Base-by-base conservation (phyloP, 2,329 filamentous ascomycete species). In the Pestalotiopsis sp. region DNA sequence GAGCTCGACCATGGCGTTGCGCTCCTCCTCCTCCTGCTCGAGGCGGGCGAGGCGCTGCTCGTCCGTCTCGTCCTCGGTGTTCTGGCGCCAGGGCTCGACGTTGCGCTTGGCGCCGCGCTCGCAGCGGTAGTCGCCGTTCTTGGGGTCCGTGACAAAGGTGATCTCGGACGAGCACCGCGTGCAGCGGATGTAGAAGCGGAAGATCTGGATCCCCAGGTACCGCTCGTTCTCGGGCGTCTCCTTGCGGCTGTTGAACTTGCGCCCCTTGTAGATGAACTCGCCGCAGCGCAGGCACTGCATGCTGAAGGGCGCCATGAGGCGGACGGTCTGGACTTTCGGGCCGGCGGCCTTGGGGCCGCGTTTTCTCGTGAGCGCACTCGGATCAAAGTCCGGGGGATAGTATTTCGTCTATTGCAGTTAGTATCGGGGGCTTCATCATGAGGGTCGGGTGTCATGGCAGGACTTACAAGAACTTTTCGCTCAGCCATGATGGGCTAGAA, bases 241-340 rank as follows among this genome's bases (percentile, higher is more conserved):
- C 77, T 99, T 99, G 44, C 93, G 88, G 2, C 94, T 92, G 81
- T 98, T 98, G 86, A 98, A 98, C 76, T 98, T 98, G 69, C 94
- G 89, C 0, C 94, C 94, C 74, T 94, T 93, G 85, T 97, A 95
- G 76, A 97, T 96, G 82, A 91, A 97, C 80, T 97, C 92, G 1
- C 39, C 52, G 69, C 85, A 86, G 0, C 79, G 79, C 2, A 79
- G 80, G 71, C 83, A 85, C 44, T 81, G 81, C 74, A 78, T 76
- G 30, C 58, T 89, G 81, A 94, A 96, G 3, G 94, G 93, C 0
- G 92, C 91, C 94, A 98, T 98, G 40, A 98, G 85, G 58, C 94
- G 91, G 65, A 98, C 94, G 0, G 91, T 94, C 75, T 97, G 93
- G 9, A 94, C 86, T 73, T 93, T 93, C 0, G 93, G 93, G 0